These are phyloP conservation scores for Boletus pseudopeckii DNA, from an alignment of 768 basidiomycete genomes.

Conservation along the genomic window DNA sequence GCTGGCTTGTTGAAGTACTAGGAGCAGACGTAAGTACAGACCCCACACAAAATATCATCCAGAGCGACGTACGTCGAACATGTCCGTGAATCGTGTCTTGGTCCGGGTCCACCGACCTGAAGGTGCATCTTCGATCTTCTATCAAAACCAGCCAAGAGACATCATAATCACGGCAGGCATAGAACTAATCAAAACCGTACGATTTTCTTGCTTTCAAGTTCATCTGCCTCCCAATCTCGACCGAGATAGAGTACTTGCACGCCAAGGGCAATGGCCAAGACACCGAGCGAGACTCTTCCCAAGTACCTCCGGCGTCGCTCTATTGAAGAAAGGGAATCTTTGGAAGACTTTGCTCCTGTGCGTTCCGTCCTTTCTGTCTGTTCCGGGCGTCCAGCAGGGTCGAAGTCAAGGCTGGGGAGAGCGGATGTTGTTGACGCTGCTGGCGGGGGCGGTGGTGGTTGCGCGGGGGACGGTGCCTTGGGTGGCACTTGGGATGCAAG, in stretches of 20 bases:
- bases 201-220: conserved; percentile 60
- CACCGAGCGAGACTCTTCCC: conserved; percentile 50
- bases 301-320: conserved; percentile 65
- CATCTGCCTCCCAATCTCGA: conserved; percentile 72
- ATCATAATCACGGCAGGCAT: neutral
- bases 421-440: conserved; percentile 5
- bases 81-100: conserved; percentile 53
- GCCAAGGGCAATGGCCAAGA: conserved; percentile 55
- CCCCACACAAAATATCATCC: neutral
- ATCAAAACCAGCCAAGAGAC: neutral
- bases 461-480: conserved; percentile 6
- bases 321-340: conserved; percentile 72
- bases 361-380: conserved; percentile 43
- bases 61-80: conserved; percentile 60
- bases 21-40: neutral
- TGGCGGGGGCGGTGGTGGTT: conserved; percentile 4
- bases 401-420: conserved; percentile 62
- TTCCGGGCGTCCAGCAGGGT: conserved; percentile 43
- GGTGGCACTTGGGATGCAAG: conserved; percentile 22
- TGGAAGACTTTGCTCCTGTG: conserved; percentile 77
- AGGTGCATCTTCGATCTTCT: conserved; percentile 60
- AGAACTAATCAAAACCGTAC: conserved; percentile 37
- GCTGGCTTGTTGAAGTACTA: conserved; percentile 93
- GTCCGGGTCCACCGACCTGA: conserved; percentile 64
- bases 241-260: conserved; percentile 65